These are phyloP conservation scores for Choiromyces venosus DNA, from an alignment of 495 filamentous ascomycete genomes.

Conservation along the genomic window DNA sequence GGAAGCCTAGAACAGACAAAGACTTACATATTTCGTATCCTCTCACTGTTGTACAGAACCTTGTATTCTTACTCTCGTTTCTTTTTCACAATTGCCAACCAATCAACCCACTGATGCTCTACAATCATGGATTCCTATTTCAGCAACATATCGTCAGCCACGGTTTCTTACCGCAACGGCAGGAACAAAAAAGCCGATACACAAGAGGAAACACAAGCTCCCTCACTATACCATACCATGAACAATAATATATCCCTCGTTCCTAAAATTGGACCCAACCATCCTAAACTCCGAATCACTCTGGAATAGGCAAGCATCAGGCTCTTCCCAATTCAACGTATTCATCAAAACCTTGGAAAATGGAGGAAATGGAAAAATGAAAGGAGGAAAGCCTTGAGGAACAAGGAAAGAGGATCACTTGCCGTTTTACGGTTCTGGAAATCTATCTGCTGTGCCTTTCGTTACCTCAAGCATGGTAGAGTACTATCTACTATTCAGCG, in stretches of 20 bases:
- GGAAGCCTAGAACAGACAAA: neutral
- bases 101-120: neutral
- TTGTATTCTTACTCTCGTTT: neutral
- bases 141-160: neutral
- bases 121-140: neutral
- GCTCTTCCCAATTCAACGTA: neutral
- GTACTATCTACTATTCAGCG: neutral
- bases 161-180: neutral
- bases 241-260: neutral
- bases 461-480: neutral
- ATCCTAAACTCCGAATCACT: neutral
- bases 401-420: neutral
- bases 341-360: neutral
- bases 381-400: neutral
- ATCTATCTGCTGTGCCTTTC: neutral
- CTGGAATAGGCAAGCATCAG: neutral
- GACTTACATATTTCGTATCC: neutral
- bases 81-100: neutral
- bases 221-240: too few species aligned
- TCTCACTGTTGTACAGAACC: neutral
- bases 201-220: neutral
- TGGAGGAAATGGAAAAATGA: neutral
- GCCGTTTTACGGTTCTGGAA: neutral
- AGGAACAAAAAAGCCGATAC: neutral
- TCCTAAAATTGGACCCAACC: neutral